These are phyloP conservation scores for Rosa persica DNA, from an alignment of 306 rosid species.

Conservation along the genomic window DNA sequence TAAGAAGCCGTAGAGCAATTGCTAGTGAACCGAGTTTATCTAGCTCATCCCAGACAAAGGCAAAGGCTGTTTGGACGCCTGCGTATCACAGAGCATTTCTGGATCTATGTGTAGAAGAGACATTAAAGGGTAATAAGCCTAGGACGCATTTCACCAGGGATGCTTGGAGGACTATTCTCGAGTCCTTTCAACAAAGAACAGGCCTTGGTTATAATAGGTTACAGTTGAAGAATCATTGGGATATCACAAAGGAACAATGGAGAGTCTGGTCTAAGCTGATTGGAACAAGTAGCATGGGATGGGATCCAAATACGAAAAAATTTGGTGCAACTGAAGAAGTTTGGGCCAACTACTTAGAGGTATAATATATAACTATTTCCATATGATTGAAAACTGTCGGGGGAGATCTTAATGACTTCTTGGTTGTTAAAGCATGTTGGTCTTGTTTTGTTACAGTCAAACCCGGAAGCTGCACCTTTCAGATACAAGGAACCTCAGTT, in stretches of 20 bases:
- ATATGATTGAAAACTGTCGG: slow-evolving; percentile 6
- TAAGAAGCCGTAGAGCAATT: slow-evolving; percentile 36
- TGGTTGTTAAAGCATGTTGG: slow-evolving; percentile 11
- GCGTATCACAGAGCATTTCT: slow-evolving; percentile 49
- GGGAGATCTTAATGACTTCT: neutral
- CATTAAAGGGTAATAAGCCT: slow-evolving; percentile 64
- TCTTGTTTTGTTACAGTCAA: slow-evolving; percentile 40
- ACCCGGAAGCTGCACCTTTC: slow-evolving; percentile 57
- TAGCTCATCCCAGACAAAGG: slow-evolving; percentile 39
- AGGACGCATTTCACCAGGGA: slow-evolving; percentile 67
- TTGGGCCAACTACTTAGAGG: slow-evolving; percentile 58
- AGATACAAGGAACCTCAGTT: slow-evolving; percentile 40
- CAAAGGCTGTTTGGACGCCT: slow-evolving; percentile 60
- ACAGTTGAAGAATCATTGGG: slow-evolving; percentile 80
- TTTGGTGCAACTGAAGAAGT: slow-evolving; percentile 57
- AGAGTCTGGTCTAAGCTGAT: slow-evolving; percentile 59
- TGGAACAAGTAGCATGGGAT: slow-evolving; percentile 56
- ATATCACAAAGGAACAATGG: slow-evolving; percentile 64
- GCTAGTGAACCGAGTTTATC: slow-evolving; percentile 57
- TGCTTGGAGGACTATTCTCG: slow-evolving; percentile 66
- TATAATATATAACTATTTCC: slow-evolving; percentile 29
- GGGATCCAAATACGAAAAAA: slow-evolving; percentile 46
- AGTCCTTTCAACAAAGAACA: slow-evolving; percentile 47
- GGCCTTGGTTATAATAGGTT: slow-evolving; percentile 51
- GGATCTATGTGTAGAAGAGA: slow-evolving; percentile 64